Evolutionary conservation across 257 asterid species (phyloP), one percentile per base, ranked within the genome.

Genomic region (Craterostigma plantagineum): DNA sequence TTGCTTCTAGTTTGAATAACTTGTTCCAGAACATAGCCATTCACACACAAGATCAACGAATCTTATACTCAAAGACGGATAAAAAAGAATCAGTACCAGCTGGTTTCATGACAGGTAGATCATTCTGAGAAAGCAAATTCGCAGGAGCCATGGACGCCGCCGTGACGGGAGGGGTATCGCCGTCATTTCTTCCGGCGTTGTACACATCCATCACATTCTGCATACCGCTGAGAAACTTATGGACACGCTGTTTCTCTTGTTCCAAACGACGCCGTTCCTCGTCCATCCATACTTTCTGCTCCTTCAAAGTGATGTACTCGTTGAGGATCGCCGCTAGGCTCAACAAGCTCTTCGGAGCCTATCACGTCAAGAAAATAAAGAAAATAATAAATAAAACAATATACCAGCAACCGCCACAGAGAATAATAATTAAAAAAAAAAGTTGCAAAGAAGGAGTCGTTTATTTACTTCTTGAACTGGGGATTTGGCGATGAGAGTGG

Each of bases 261-360:
- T 82, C 95, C 72, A 74, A 16, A 35, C 84, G 81, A 14, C 68
- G 44, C 34, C 71, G 77, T 48, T 82, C 97, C 13, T 78, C 92
- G 16, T 87, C 91, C 51, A 82, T 16, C 16, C 40, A 45, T 63
- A 87, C 75, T 58, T 77, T 87, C 61, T 72, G 87, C 60, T 70
- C 98, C 76, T 87, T 87, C 60, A 87, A 23, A 9, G 75, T 44
- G 16, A 87, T 70, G 60, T 87, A 87, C 63, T 87, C 98, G 12
- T 87, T 93, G 70, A 87, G 51, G 52, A 87, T 79, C 18, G 66
- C 81, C 10, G 72, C 79, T 72, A 87, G 64, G 57, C 83, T 70
- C 91, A 87, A 51, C 69, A 87, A 58, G 56, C 67, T 72, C 70
- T 77, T 82, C 13, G 98, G 95, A 23, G 85, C 87, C 98, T 87